Evolutionary conservation across 345 rosid species (phyloP).

Genomic region (Rhodomyrtus tomentosa): DNA sequence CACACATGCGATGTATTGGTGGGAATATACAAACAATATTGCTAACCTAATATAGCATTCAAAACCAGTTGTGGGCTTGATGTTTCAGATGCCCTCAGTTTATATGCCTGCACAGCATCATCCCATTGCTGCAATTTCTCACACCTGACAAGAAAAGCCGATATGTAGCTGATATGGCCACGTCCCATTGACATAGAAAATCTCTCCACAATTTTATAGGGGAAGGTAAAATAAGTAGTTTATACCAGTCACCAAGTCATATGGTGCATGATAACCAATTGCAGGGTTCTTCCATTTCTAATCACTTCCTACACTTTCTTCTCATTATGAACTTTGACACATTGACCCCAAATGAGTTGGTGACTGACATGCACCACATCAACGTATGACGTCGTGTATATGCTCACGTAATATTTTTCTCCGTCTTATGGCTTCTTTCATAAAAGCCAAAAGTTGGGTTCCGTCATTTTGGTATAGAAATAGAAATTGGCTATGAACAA

Average conservation of each 20-base stretch:
- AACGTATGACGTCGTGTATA: background rate
- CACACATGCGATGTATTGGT: background rate
- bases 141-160: constrained; percentile 42
- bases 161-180: background rate
- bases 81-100: constrained; percentile 69
- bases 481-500: background rate
- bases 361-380: background rate
- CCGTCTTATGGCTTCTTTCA: background rate
- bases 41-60: constrained; percentile 81
- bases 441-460: background rate
- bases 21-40: background rate
- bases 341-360: background rate
- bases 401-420: background rate
- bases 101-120: constrained; percentile 96
- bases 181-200: background rate
- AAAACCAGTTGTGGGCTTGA: constrained; percentile 62
- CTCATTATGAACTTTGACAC: no score
- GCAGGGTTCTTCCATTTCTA: no score
- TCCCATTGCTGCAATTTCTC: constrained; percentile 99
- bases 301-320: no score
- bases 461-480: background rate
- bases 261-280: background rate
- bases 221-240: background rate
- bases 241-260: background rate
- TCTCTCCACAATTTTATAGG: background rate